Conservation (phyloP, 2,329 filamentous ascomycete genomes). For the Ceratocystis harringtonii region DNA sequence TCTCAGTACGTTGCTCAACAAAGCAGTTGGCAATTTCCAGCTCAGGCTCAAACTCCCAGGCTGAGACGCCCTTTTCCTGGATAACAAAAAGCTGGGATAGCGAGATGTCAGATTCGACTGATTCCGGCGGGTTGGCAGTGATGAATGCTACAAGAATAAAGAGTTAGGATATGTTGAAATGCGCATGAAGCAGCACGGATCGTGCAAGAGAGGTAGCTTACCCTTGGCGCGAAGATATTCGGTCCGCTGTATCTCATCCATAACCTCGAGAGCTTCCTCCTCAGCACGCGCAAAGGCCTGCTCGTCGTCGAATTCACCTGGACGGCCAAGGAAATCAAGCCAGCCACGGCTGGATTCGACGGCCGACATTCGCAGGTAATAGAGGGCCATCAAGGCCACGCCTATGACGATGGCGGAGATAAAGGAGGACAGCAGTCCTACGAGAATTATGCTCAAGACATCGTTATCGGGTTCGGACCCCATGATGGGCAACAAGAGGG, state of each 20-base stretch:
- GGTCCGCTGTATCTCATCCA: constrained; percentile 81
- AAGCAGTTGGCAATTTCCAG: constrained; percentile 98
- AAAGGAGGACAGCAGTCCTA: constrained; percentile 76
- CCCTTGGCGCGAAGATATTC: constrained; percentile 94
- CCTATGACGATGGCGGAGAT: constrained; percentile 68
- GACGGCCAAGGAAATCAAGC: constrained; percentile 79
- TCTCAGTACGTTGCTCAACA: constrained; percentile 88
- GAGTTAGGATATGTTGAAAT: neutral
- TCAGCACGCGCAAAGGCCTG: constrained; percentile 89
- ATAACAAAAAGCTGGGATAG: constrained; percentile 95
- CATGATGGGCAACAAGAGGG: constrained; percentile 5
- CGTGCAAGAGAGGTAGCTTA: constrained; percentile 27
- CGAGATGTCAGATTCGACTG: constrained; percentile 89
- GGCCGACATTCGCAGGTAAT: constrained; percentile 41
- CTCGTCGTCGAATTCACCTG: constrained; percentile 95
- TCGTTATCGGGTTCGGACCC: constrained; percentile 15
- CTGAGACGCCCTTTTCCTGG: constrained; percentile 98
- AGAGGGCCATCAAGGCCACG: constrained; percentile 43
- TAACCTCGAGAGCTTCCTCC: constrained; percentile 81
- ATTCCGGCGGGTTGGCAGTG: constrained; percentile 87
- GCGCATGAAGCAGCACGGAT: neutral
- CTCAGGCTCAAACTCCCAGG: constrained; percentile 99
- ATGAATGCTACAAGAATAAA: constrained; percentile 55
- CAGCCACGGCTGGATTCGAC: constrained; percentile 14
- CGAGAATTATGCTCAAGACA: constrained; percentile 39